Evolutionary conservation across 768 basidiomycete species (phyloP), one percentile per base, ranked within the genome.

Genomic region (Leucogyrophana mollusca): DNA sequence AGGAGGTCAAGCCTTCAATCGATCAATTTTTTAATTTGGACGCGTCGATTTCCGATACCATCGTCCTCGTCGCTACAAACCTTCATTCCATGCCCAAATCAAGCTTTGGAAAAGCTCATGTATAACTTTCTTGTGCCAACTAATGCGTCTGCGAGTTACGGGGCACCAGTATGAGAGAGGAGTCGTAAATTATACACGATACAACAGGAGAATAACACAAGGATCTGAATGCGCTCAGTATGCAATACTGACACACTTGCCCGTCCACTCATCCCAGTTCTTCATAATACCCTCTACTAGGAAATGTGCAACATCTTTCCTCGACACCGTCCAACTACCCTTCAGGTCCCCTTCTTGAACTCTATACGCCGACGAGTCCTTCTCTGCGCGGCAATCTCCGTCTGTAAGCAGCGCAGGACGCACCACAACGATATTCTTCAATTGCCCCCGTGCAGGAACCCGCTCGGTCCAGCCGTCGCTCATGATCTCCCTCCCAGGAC

Each of bases 291-390:
- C 69, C 39, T 83, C 74, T 3, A 72, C 76, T 11, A 87, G 56
- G 60, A 86, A 86, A 65, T 86, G 82, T 1, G 78, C 80, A 2
- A 83, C 80, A 56, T 87, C 85, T 54, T 67, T 71, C 55, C 84
- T 72, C 30, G 83, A 82, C 3, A 87, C 57, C n/a, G 74, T 75
- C 56, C 72, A 86, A 3, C 67, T 68, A 10, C 59, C 47, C 3
- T 25, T 5, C 9, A 78, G 9, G n/a, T 79, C 72, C 14, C 58
- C 65, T 24, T 71, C 76, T 10, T 62, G 66, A 9, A 73, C 72
- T 17, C 67, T 55, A 58, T 85, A 85, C 0, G 70, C 56, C n/a
- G n/a, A 7, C 35, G n/a, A 16, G 11, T 9, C 34, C 38, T 68
- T 67, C 22, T 57, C 55, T 6, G 50, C 55, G 4, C 58, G 48